These are phyloP conservation scores for Lecanicillium sp. DNA, from an alignment of 2,329 filamentous ascomycete species.

Conservation along the genomic window DNA sequence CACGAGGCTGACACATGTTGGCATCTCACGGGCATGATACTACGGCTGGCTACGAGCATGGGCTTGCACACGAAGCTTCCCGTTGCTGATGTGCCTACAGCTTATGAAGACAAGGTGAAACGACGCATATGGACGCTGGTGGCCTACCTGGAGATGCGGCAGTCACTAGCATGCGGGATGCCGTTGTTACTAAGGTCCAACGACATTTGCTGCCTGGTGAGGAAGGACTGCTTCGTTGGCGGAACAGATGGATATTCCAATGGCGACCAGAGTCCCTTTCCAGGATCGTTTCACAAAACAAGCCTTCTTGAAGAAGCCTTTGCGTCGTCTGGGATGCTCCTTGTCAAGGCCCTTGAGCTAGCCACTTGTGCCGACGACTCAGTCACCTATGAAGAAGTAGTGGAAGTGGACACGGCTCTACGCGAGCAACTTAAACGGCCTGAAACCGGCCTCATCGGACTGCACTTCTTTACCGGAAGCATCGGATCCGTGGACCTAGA, in stretches of 20 bases:
- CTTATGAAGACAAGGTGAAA: background rate
- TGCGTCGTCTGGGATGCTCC: background rate
- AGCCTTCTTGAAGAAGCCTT: conserved; percentile 4
- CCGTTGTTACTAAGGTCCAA: conserved; percentile 5
- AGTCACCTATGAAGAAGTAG: conserved; percentile 4
- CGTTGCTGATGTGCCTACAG: conserved; percentile 1
- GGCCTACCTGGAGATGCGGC: conserved; percentile 7
- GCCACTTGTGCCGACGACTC: background rate
- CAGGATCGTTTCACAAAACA: background rate
- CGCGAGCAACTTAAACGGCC: conserved; percentile 5
- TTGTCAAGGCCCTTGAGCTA: conserved; percentile 4
- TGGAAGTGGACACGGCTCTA: conserved; percentile 6
- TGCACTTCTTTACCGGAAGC: conserved; percentile 3
- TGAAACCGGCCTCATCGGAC: conserved; percentile 1
- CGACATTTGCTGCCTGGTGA: conserved; percentile 1
- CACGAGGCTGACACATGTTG: conserved; percentile 9
- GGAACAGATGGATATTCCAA: background rate
- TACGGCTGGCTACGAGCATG: conserved; percentile 5
- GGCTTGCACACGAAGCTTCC: conserved; percentile 1
- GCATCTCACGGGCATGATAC: conserved; percentile 7
- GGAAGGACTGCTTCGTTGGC: conserved; percentile 1
- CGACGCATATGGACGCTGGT: conserved; percentile 6
- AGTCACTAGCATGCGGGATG: conserved; percentile 8
- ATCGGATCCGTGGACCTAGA: conserved; percentile 5
- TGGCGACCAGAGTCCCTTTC: too few species aligned